Base-by-base conservation (phyloP, 768 basidiomycete species). In the Leccinum arenicola region DNA sequence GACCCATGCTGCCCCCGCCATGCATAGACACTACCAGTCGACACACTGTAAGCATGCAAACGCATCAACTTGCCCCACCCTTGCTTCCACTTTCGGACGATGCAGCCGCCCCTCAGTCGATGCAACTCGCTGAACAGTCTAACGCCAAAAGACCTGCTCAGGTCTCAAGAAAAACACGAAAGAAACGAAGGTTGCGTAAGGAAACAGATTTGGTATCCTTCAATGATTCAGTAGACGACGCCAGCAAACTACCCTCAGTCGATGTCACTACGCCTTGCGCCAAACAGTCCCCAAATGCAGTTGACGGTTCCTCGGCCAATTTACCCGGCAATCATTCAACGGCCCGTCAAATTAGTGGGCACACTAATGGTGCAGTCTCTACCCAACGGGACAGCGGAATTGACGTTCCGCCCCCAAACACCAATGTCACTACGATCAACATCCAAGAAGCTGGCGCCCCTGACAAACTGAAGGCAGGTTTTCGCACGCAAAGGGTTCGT, bases 401-500 rank as follows among this genome's bases (percentile, higher is more conserved):
- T 14, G 36, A 19, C 8, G 7, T 29, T 50, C 38, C 35, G 14
- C 56, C 12, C 11, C 47, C 45, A 31, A 56, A 43, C 17, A n/a
- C 23, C 4, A 27, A 53, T 25, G n/a, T 7, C n/a, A 36, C 48
- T 11, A 25, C 8, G 2, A 40, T 23, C 4, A 5, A 19, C 3
- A 19, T 8, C 40, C 17, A 3, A 50, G 60, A 56, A 50, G 19
- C 21, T 2, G 19, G 11, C 2, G 15, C 27, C 14, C 50, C 60
- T 43, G 33, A 33, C 33, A 56, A 5, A 45, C 27, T 68, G 36
- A 59, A 57, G 40, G 66, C 68, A n/a, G 70, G 70, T 9, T 2
- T 72, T 54, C 62, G 64, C 45, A 72, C 70, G 19, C 55, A 73
- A 48, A 65, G 72, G 54, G 71, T 72, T 60, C 35, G 71, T 63